Evolutionary conservation across 2,329 filamentous ascomycete species (phyloP).

Genomic region (Arthrobotrys sinensis): DNA sequence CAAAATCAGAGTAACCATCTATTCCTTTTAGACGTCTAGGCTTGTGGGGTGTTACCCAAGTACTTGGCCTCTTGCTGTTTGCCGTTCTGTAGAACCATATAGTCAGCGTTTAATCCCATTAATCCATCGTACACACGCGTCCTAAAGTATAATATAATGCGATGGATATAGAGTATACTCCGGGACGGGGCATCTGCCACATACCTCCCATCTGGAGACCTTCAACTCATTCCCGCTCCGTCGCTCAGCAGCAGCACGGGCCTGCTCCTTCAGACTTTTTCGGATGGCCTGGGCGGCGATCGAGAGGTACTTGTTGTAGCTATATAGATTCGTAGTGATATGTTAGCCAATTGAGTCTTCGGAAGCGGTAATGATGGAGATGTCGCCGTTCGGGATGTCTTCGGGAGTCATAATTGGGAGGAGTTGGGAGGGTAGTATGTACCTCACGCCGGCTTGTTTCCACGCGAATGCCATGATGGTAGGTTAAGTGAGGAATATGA

Average conservation of each 20-base stretch:
- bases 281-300: slow-evolving; percentile 95
- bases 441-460: slow-evolving; percentile 59
- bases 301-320: slow-evolving; percentile 99
- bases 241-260: slow-evolving; percentile 88
- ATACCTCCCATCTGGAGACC: slow-evolving; percentile 96
- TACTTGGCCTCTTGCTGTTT: slow-evolving; percentile 91
- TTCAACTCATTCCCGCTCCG: slow-evolving; percentile 89
- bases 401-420: slow-evolving; percentile 27
- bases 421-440: not conserved
- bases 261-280: slow-evolving; percentile 95
- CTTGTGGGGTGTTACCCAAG: slow-evolving; percentile 70
- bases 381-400: slow-evolving; percentile 3
- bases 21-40: slow-evolving; percentile 17
- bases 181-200: slow-evolving; percentile 67
- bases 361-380: not conserved
- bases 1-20: not conserved
- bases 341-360: slow-evolving; percentile 45
- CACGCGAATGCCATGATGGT: slow-evolving; percentile 59
- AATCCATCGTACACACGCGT: slow-evolving; percentile 35
- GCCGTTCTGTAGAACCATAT: slow-evolving; percentile 79
- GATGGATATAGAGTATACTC: not conserved
- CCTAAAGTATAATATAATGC: slow-evolving; percentile 31
- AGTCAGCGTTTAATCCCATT: slow-evolving; percentile 22
- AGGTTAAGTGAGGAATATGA: slow-evolving; percentile 3
- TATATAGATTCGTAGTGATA: slow-evolving; percentile 68